Conservation (phyloP, 305 asterid genomes). For the Fraxinus xanthoxyloides region DNA sequence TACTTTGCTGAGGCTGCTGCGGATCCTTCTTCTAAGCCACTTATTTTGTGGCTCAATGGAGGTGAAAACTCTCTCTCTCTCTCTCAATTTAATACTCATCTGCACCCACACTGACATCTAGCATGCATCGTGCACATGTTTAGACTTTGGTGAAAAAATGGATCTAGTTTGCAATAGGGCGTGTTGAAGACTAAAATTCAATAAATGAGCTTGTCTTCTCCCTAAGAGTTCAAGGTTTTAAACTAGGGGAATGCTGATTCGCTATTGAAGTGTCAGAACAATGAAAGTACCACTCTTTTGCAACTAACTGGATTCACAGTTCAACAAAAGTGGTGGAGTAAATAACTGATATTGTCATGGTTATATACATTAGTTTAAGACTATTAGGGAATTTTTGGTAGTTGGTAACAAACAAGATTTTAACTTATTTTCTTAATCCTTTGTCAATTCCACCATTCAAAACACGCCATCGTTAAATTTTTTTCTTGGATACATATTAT, state of each 20-base stretch:
- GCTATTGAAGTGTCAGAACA: neutral
- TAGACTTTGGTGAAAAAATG: neutral
- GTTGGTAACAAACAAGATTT: neutral
- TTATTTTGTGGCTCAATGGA: conserved; percentile 48
- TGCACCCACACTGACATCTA: neutral
- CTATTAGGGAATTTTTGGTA: neutral
- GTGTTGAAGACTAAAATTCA: too few species aligned
- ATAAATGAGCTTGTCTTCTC: too few species aligned
- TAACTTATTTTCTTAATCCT: neutral
- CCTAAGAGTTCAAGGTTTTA: neutral
- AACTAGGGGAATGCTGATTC: neutral
- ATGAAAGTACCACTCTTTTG: neutral
- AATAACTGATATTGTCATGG: neutral
- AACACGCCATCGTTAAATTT: neutral
- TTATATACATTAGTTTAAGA: neutral
- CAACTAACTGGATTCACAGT: neutral
- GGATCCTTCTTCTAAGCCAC: conserved; percentile 34
- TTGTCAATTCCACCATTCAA: neutral
- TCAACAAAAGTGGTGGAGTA: too few species aligned
- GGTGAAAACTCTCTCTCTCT: conserved; percentile 18
- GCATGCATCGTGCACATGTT: neutral
- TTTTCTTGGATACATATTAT: neutral
- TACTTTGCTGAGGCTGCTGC: conserved; percentile 38
- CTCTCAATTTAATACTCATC: too few species aligned
- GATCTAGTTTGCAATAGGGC: neutral